These are phyloP conservation scores for Ettlia oleoabundans DNA, from an alignment of 139 green algal genomes.

Conservation along the genomic window DNA sequence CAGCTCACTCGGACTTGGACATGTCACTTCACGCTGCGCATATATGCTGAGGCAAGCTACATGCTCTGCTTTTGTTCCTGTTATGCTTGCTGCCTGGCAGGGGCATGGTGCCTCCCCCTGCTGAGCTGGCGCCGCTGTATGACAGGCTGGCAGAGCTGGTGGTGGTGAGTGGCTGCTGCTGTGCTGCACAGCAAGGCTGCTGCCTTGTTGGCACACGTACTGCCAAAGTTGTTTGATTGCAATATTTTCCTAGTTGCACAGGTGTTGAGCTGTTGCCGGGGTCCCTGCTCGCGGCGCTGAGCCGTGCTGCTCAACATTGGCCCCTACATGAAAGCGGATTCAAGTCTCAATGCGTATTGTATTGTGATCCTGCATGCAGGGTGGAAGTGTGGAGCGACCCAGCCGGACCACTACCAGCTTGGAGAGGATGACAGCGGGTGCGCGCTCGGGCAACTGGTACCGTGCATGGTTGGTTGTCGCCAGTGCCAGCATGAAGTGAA, in stretches of 20 bases:
- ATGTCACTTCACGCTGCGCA: too few relatives aligned
- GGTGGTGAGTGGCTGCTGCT: background rate
- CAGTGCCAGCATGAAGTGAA: background rate
- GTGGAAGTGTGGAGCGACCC: background rate
- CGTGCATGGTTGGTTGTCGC: too few relatives aligned
- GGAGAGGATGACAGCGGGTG: slow-evolving; percentile 20
- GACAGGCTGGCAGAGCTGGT: background rate
- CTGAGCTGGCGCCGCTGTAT: slow-evolving; percentile 6
- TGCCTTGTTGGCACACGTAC: too few relatives aligned
- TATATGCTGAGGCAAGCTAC: too few relatives aligned
- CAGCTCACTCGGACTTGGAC: too few relatives aligned
- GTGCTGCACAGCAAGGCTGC: background rate
- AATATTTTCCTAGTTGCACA: too few relatives aligned
- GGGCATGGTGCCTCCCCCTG: background rate
- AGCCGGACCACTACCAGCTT: background rate
- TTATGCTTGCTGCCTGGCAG: slow-evolving; percentile 8
- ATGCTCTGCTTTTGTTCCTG: too few relatives aligned
- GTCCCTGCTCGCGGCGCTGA: background rate
- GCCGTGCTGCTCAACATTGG: background rate
- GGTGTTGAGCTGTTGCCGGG: too few relatives aligned
- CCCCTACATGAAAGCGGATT: background rate
- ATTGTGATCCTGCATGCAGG: too few relatives aligned
- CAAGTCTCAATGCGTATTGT: background rate
- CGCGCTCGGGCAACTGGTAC: too few relatives aligned
- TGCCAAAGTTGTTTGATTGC: too few relatives aligned